A percentile compares a stretch with the other conserved stretches of the same genome.
Conservation (phyloP, 129 eudicot species). For the Daucus carota region DH1_v3.0 NC_030382.2:57815501-57816000, state of each 20-base stretch:
- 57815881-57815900: conserved; percentile 53
- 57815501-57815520: conserved; percentile 20
- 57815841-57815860: conserved; percentile 75
- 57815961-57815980: conserved; percentile 72
- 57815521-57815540: conserved; percentile 30
- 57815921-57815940: conserved; percentile 81
- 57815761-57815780: conserved; percentile 89
- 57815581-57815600: conserved; percentile 52
- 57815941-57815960: conserved; percentile 67
- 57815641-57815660: conserved; percentile 83
- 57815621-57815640: conserved; percentile 82
- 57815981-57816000: conserved; percentile 47
- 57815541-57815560: conserved; percentile 45
- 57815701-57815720: conserved; percentile 50
- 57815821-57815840: conserved; percentile 66
- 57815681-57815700: conserved; percentile 44
- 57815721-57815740: conserved; percentile 49
- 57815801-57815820: conserved; percentile 43
- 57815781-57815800: conserved; percentile 78
- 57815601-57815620: conserved; percentile 61
- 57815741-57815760: conserved; percentile 95
- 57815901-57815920: conserved; percentile 81
- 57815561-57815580: conserved; percentile 50
- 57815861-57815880: conserved; percentile 49
- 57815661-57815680: conserved; percentile 79